Base-by-base conservation (phyloP, 2,329 filamentous ascomycete species). In the Aspergillus persii region DNA sequence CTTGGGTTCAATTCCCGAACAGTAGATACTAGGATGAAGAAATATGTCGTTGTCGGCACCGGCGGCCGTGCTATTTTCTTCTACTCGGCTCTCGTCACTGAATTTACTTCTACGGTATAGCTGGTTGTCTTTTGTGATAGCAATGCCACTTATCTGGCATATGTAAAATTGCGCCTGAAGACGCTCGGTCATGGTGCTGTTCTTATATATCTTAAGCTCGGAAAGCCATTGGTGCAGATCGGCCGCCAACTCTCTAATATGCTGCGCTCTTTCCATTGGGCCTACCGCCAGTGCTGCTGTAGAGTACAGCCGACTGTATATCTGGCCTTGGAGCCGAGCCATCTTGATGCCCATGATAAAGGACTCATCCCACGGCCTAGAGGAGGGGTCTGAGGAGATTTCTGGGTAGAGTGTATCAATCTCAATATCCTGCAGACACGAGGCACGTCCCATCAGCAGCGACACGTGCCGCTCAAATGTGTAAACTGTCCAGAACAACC, bases 21-120 rank as follows among this genome's bases (percentile, higher is more conserved):
- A n/a, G n/a, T 50, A 26, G 9, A 9, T n/a, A 7, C 26, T 50
- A 53, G 53, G 23, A 56, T 56, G 49, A 59, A 59, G 44, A 58
- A 47, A 59, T 65, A 65, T 31, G 63, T 62, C 23, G 54, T 65
- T 30, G 78, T 87, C n/a, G 84, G 84, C 66, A 83, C 82, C 1
- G 84, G 85, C 18, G 83, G 83, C 15, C 81, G 84, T 12, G 81
- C 84, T n/a, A 80, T 79, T 56, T 86, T 87, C 77, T 87, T 84
- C 73, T 87, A 86, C 74, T 80, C 79, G 0, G 83, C 83, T 49
- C 85, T 87, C 58, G 81, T 80, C 8, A 76, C 74, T 31, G 80
- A 83, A 60, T 86, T 84, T 72, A 71, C 71, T 52, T 65, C 72
- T 8, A 85, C 81, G 0, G 82, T 83, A 0, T 67, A 74, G 36